Percentiles rank a stretch among this genome's conserved stretches.
phyloP scores from a whole-genome alignment of 768 basidiomycete species.

The Pisolithus orientalis region DNA sequence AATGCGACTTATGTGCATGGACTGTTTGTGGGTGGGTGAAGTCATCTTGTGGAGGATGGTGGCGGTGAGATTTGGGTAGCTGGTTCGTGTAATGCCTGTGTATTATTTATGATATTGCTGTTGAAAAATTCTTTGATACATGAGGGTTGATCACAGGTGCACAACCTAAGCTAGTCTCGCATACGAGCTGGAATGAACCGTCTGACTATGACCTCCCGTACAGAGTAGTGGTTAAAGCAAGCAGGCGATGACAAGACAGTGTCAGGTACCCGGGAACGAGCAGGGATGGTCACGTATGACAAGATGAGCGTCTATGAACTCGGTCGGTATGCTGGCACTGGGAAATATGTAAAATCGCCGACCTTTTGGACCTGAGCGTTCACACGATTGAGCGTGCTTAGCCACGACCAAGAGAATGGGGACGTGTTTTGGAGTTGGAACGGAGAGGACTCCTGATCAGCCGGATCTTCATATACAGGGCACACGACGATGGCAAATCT shows the following conservation, averaged over 20 bases:
- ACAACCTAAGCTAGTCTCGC: slow-evolving; percentile 55
- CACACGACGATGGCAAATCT: slow-evolving; percentile 91
- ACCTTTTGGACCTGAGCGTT: slow-evolving; percentile 98
- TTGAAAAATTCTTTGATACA: no score
- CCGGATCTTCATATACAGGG: slow-evolving; percentile 82
- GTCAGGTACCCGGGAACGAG: slow-evolving; percentile 48
- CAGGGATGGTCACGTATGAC: slow-evolving; percentile 89
- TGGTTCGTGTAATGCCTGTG: no score
- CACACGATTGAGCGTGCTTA: slow-evolving; percentile 94
- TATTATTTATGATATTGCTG: no score
- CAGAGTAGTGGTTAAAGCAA: slow-evolving; percentile 67
- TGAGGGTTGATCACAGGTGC: no score
- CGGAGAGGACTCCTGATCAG: slow-evolving; percentile 60
- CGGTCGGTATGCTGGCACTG: slow-evolving; percentile 2
- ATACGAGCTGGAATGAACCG: slow-evolving; percentile 89
- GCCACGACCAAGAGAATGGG: slow-evolving; percentile 90
- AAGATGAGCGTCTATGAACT: slow-evolving; percentile 73
- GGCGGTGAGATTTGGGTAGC: not conserved
- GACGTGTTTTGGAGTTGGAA: slow-evolving; percentile 58
- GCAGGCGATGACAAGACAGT: slow-evolving; percentile 61
- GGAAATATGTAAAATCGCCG: not conserved
- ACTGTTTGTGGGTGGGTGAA: not conserved
- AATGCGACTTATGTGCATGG: not conserved
- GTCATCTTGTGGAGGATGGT: not conserved
- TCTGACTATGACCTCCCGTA: slow-evolving; percentile 78